A percentile compares a stretch with the other conserved stretches of the same genome.
Evolutionary conservation across 306 rosid species (phyloP).

Genomic region (Cicer chorassanicum): DNA sequence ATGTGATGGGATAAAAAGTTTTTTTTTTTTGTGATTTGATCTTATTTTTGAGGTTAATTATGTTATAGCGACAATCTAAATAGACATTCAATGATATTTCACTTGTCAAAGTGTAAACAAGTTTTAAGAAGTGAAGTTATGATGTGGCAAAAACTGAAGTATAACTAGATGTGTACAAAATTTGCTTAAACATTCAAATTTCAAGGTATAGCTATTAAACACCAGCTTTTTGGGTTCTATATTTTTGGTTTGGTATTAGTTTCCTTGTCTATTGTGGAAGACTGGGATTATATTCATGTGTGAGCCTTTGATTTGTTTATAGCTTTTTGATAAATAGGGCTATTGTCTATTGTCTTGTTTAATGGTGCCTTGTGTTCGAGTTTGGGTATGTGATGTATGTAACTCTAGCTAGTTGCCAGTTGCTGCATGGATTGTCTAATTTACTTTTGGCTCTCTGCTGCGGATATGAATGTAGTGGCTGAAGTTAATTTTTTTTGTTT

Average conservation of each 20-base stretch:
- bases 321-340: slow-evolving; percentile 10
- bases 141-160: neutral
- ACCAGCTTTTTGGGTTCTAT: neutral
- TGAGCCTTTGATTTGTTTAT: neutral
- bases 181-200: neutral
- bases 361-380: neutral
- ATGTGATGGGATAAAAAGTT: slow-evolving; percentile 20
- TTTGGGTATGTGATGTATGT: slow-evolving; percentile 3
- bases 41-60: neutral
- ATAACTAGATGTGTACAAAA: neutral
- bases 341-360: neutral
- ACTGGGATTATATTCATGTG: slow-evolving; percentile 2
- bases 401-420: slow-evolving; percentile 16
- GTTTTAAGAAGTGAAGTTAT: neutral
- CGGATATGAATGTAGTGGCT: slow-evolving; percentile 33
- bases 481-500: slow-evolving; percentile 20
- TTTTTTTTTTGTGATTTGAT: slow-evolving; percentile 7
- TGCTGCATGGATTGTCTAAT: neutral
- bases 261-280: slow-evolving; percentile 6
- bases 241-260: slow-evolving; percentile 7
- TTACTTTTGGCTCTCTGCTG: slow-evolving; percentile 17
- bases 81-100: neutral
- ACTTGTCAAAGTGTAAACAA: neutral
- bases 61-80: neutral
- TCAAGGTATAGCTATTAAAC: neutral